Evolutionary conservation across 208 protist species (phyloP).

Genomic region (Wallacemonas rigidus): DNA sequence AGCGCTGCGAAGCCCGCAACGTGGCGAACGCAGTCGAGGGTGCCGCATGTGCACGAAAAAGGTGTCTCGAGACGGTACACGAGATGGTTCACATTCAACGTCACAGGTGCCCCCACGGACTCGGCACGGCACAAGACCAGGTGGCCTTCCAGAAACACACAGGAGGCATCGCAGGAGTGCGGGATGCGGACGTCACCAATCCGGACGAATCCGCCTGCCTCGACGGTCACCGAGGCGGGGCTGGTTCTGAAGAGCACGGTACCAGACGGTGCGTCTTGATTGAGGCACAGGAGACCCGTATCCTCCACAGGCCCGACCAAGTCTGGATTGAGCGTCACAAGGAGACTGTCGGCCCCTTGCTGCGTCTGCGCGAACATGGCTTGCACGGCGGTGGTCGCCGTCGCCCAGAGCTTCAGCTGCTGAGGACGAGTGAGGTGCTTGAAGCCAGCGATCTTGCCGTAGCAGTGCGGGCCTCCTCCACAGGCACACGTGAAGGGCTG

Average conservation of each 20-base stretch:
- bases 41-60: constrained; percentile 62
- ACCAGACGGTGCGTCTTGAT: constrained; percentile 58
- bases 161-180: constrained; percentile 72
- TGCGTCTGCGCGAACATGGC: constrained; percentile 61
- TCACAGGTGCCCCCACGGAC: constrained; percentile 45
- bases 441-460: constrained; percentile 70
- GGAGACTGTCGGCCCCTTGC: constrained; percentile 37
- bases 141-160: constrained; percentile 53
- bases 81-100: constrained; percentile 81
- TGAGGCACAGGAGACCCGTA: constrained; percentile 44
- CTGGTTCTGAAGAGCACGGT: constrained; percentile 59
- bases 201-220: constrained; percentile 33
- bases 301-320: constrained; percentile 35
- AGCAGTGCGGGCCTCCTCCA: constrained; percentile 54
- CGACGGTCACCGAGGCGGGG: constrained; percentile 27
- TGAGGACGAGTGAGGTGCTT: constrained; percentile 46
- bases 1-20: constrained; percentile 63
- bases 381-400: constrained; percentile 54
- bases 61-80: constrained; percentile 39
- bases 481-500: constrained; percentile 76
- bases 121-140: constrained; percentile 56
- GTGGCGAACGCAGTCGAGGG: constrained; percentile 31
- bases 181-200: constrained; percentile 64
- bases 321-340: constrained; percentile 57
- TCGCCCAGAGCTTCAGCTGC: constrained; percentile 67